Evolutionary conservation across 1,284 basidiomycete species (phyloP).

Genomic region (Puccinia sorghi): DNA sequence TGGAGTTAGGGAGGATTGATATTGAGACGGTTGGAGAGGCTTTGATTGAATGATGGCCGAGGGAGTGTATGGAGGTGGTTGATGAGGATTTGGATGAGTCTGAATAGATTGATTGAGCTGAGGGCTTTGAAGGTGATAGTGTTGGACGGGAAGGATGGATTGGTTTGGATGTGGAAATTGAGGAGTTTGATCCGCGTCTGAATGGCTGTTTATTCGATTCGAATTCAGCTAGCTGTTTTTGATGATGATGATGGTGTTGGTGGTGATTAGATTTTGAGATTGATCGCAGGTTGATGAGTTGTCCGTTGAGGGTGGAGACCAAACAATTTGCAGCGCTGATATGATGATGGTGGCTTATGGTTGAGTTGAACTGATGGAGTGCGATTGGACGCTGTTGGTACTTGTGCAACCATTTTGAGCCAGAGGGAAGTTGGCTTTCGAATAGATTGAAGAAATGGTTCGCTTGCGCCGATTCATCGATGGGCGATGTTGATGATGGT

Average conservation of each 20-base stretch:
- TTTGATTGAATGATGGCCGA: conserved; percentile 30
- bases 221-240: background rate
- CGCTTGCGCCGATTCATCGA: conserved; percentile 15
- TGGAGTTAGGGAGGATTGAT: conserved; percentile 10
- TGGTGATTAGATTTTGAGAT: background rate
- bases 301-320: conserved; percentile 14
- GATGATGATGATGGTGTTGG: conserved; percentile 31
- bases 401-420: conserved; percentile 1
- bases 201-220: conserved; percentile 5
- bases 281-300: conserved; percentile 12
- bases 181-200: conserved; percentile 7
- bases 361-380: conserved; percentile 24
- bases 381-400: background rate
- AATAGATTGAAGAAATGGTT: background rate
- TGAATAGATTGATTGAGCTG: conserved; percentile 16
- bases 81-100: conserved; percentile 29
- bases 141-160: background rate
- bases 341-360: background rate
- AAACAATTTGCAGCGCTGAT: conserved; percentile 2
- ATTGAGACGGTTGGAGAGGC: conserved; percentile 42
- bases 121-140: background rate
- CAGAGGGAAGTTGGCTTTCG: background rate
- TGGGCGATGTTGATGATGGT: conserved; percentile 4
- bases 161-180: conserved; percentile 21
- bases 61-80: conserved; percentile 14